phyloP scores from a whole-genome alignment of 371 early-diverging fungal species.

The Catenaria anguillulae region DNA sequence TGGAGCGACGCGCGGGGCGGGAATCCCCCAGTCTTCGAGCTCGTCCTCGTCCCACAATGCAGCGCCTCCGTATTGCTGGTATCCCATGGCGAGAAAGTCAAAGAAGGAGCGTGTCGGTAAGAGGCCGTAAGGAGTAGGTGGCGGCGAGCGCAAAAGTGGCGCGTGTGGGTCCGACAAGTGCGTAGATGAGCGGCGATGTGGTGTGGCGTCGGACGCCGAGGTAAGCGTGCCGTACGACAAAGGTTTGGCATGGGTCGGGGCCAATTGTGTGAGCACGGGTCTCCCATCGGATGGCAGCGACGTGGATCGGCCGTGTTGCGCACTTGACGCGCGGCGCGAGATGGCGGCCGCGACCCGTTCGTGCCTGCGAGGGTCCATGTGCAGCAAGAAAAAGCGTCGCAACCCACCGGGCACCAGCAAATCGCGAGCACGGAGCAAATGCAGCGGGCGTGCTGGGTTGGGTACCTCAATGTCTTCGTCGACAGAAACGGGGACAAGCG shows the following conservation, averaged over 20 bases:
- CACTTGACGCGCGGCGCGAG: neutral
- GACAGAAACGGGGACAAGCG: neutral
- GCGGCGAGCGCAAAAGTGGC: neutral
- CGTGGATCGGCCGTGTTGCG: no score
- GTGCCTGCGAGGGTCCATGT: conserved; percentile 25
- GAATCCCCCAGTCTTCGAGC: conserved; percentile 17
- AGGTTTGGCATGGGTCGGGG: no score
- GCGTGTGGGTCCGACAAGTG: no score
- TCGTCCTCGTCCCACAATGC: conserved; percentile 70
- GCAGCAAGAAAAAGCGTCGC: conserved; percentile 57
- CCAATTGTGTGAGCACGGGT: no score
- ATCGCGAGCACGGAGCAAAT: neutral
- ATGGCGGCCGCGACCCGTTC: conserved; percentile 6
- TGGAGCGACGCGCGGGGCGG: neutral
- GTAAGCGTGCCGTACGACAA: no score
- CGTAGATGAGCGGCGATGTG: no score
- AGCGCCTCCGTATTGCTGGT: conserved; percentile 90
- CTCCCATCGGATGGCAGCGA: no score
- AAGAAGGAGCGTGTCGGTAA: conserved; percentile 57
- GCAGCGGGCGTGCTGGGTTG: neutral
- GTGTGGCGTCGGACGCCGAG: no score
- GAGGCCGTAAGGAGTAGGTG: neutral
- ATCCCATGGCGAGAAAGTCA: conserved; percentile 72
- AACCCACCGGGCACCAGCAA: conserved; percentile 63
- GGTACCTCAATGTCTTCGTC: neutral